Evolutionary conservation across 2,329 filamentous ascomycete genomes (phyloP).

Genomic region (Scleromitrula shiraiana): DNA sequence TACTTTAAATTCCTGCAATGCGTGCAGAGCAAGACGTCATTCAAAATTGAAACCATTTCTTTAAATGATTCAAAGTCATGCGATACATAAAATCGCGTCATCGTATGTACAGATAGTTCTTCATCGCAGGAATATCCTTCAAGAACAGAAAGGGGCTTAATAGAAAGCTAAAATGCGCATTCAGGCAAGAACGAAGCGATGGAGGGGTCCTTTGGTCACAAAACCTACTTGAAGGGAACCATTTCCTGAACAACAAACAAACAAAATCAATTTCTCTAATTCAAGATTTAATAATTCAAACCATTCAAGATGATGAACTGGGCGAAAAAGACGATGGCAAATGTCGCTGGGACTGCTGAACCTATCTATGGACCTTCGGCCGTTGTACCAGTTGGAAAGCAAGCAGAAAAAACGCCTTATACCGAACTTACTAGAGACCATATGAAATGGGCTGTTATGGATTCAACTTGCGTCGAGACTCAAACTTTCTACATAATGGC

Average conservation of each 20-base stretch:
- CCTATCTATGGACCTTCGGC: constrained; percentile 88
- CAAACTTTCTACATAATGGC: constrained; percentile 87
- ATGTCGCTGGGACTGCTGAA: constrained; percentile 92
- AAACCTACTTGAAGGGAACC: constrained; percentile 1
- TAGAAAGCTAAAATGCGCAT: background rate
- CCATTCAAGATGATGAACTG: constrained; percentile 72
- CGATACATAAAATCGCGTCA: constrained; percentile 2
- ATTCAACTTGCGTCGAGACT: constrained; percentile 86
- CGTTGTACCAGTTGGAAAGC: constrained; percentile 76
- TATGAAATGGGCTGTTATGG: constrained; percentile 73
- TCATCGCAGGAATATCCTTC: constrained; percentile 5
- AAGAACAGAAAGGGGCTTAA: background rate
- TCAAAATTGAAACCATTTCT: background rate
- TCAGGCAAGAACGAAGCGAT: constrained; percentile 8
- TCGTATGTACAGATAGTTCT: background rate
- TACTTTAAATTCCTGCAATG: background rate
- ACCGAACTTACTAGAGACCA: constrained; percentile 72
- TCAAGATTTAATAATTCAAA: background rate
- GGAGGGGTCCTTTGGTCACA: background rate
- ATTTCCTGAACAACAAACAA: background rate
- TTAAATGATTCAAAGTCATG: background rate
- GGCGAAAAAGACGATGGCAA: constrained; percentile 78
- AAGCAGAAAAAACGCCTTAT: constrained; percentile 69
- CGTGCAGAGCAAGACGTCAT: background rate
- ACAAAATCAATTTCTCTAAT: constrained; percentile 1